Percentiles rank a stretch among this genome's conserved stretches.
Conservation (phyloP, 164 flowering plant genomes). For the Vitis labrusca region DNA sequence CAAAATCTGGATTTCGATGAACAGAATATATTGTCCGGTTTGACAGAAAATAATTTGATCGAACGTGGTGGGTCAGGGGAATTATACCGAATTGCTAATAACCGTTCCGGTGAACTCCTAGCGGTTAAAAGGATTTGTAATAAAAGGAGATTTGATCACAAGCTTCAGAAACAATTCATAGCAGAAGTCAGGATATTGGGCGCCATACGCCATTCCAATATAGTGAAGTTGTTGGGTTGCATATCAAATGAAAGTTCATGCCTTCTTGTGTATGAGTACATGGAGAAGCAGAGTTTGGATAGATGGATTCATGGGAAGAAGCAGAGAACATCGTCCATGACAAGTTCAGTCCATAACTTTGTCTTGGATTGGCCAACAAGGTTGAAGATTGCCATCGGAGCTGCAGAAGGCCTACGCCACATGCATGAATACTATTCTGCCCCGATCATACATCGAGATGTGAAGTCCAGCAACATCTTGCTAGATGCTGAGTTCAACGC, state of each 20-base stretch:
- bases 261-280: constrained; percentile 86
- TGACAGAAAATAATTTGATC: constrained; percentile 59
- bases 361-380: constrained; percentile 75
- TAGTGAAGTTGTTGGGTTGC: constrained; percentile 82
- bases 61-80: constrained; percentile 88
- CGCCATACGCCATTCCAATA: constrained; percentile 67
- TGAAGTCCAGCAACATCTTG: constrained; percentile 85
- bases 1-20: constrained; percentile 66
- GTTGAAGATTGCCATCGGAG: constrained; percentile 67
- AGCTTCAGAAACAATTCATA: constrained; percentile 56
- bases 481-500: constrained; percentile 73
- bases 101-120: constrained; percentile 38
- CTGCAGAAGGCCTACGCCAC: constrained; percentile 84
- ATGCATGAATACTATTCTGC: constrained; percentile 89
- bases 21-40: constrained; percentile 39
- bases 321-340: constrained; percentile 7
- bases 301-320: constrained; percentile 64
- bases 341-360: constrained; percentile 13
- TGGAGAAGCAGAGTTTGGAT: constrained; percentile 79
- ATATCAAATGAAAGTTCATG: constrained; percentile 62
- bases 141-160: constrained; percentile 32
- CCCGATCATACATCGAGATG: constrained; percentile 79
- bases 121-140: constrained; percentile 84
- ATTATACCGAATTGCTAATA: constrained; percentile 52
- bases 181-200: constrained; percentile 78